Evolutionary conservation across 2,329 filamentous ascomycete species (phyloP), one percentile per base, ranked within the genome.

Genomic region (Sporothrix luriei): DNA sequence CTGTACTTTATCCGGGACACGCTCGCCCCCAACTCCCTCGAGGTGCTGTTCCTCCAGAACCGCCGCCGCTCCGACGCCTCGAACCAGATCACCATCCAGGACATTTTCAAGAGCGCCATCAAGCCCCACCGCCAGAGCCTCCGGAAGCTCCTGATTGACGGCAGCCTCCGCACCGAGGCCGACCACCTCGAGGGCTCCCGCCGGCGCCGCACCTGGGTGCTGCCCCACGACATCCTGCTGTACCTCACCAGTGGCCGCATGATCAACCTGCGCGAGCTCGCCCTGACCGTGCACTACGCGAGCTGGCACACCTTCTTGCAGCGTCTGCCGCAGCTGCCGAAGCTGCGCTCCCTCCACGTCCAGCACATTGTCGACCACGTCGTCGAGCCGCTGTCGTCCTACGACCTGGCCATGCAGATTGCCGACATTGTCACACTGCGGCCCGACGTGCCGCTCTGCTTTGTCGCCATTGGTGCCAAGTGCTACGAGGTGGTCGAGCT

Each of bases 231-330:
- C 26, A 85, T 92, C 51, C 77, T 95, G 57, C 83, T 85, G 0
- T 95, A 91, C 76, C 84, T 95, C 68, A 92, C 90, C 1, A 91
- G 90, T 76, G 91, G 91, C 5, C 88, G 88, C 70, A 93, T 95
- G 91, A 83, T 82, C 24, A 87, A 83, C 73, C 80, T 95, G 55
- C 85, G 85, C 69, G 91, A 95, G 78, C 80, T 95, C 33, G 89
- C 90, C 11, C 86, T 92, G 73, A 86, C 88, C 0, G 84, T 95
- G 69, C 86, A 92, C 72, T 92, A 91, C 78, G 88, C 86, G 73
- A 90, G 94, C 75, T 95, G 92, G 91, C 92, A 95, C 78, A 89
- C 87, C 72, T 92, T 95, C 80, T 84, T 95, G 10, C 91, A 92
- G 76, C 83, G 89, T 54, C 84, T 95, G 13, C 91, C 91, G 0